phyloP scores from a whole-genome alignment of 2,329 filamentous ascomycete genomes.

The Diaporthe amygdali region DNA sequence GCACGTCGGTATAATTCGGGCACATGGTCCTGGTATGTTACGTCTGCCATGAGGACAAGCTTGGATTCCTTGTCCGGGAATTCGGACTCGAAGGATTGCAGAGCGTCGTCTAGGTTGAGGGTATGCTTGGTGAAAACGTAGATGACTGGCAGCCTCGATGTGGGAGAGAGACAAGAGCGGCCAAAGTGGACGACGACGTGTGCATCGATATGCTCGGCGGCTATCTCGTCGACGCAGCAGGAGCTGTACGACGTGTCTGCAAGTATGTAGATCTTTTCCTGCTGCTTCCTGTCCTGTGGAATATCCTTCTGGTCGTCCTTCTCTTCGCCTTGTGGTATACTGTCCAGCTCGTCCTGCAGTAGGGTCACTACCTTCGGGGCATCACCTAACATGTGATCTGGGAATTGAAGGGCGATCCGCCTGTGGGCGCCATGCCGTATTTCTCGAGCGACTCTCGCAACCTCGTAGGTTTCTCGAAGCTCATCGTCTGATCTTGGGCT shows the following conservation, averaged over 20 bases:
- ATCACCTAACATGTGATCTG: slow-evolving; percentile 89
- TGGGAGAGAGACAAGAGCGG: slow-evolving; percentile 88
- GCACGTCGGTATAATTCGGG: slow-evolving; percentile 60
- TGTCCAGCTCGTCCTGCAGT: slow-evolving; percentile 47
- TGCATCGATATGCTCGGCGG: slow-evolving; percentile 89
- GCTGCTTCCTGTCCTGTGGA: background rate
- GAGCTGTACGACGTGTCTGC: slow-evolving; percentile 97
- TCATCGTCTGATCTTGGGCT: slow-evolving; percentile 62
- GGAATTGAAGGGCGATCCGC: slow-evolving; percentile 91
- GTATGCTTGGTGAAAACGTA: slow-evolving; percentile 84
- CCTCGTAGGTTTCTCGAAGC: slow-evolving; percentile 80
- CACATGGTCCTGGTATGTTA: slow-evolving; percentile 83
- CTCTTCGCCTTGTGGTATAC: slow-evolving; percentile 15
- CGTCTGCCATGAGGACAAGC: slow-evolving; percentile 85
- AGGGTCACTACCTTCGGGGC: slow-evolving; percentile 78
- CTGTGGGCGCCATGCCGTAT: slow-evolving; percentile 75
- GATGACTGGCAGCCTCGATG: slow-evolving; percentile 83
- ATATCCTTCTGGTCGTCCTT: background rate
- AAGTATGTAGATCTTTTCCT: slow-evolving; percentile 74
- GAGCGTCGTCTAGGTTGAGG: slow-evolving; percentile 65
- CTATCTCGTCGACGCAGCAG: slow-evolving; percentile 96
- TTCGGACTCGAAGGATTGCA: slow-evolving; percentile 67
- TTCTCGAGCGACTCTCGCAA: slow-evolving; percentile 77
- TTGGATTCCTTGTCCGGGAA: slow-evolving; percentile 70
- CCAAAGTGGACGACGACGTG: slow-evolving; percentile 96